A percentile compares a stretch with the other conserved stretches of the same genome.
phyloP scores from a whole-genome alignment of 768 basidiomycete genomes.

The Candolleomyces efflorescens region DNA sequence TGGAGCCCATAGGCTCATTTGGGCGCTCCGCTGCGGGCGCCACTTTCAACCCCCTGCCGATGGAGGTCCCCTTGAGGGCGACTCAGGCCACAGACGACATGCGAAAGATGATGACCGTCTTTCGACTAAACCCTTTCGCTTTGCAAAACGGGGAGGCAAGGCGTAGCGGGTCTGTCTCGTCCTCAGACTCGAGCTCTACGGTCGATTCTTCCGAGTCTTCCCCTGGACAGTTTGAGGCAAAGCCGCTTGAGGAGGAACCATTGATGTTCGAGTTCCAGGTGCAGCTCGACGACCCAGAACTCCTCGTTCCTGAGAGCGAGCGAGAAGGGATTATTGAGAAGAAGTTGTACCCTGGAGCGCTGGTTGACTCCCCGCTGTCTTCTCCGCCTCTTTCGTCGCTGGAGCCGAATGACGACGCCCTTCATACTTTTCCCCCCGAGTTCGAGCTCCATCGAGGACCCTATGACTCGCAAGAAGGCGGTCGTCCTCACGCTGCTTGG shows the following conservation, averaged over 20 bases:
- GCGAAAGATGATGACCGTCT: slow-evolving; percentile 75
- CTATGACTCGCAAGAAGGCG: background rate
- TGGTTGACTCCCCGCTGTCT: background rate
- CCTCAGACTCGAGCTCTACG: slow-evolving; percentile 9
- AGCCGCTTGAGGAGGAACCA: slow-evolving; percentile 58
- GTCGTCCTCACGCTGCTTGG: background rate
- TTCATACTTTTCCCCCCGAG: background rate
- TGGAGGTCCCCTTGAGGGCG: slow-evolving; percentile 70
- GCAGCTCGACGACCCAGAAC: slow-evolving; percentile 20
- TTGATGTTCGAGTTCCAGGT: slow-evolving; percentile 66
- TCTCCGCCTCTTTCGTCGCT: background rate
- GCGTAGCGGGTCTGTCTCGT: slow-evolving; percentile 9
- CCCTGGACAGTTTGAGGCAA: slow-evolving; percentile 37
- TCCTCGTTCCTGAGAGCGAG: background rate
- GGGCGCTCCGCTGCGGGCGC: background rate
- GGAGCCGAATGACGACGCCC: background rate
- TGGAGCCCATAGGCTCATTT: slow-evolving; percentile 1
- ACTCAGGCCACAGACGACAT: slow-evolving; percentile 68
- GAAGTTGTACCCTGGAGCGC: background rate
- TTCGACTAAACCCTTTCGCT: slow-evolving; percentile 74
- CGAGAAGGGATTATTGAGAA: background rate
- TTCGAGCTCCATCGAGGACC: background rate
- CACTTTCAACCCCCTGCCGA: slow-evolving; percentile 33
- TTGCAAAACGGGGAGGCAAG: slow-evolving; percentile 38
- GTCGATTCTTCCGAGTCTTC: slow-evolving; percentile 10